Conservation (phyloP, 495 filamentous ascomycete genomes). For the Talaromyces liani region DNA sequence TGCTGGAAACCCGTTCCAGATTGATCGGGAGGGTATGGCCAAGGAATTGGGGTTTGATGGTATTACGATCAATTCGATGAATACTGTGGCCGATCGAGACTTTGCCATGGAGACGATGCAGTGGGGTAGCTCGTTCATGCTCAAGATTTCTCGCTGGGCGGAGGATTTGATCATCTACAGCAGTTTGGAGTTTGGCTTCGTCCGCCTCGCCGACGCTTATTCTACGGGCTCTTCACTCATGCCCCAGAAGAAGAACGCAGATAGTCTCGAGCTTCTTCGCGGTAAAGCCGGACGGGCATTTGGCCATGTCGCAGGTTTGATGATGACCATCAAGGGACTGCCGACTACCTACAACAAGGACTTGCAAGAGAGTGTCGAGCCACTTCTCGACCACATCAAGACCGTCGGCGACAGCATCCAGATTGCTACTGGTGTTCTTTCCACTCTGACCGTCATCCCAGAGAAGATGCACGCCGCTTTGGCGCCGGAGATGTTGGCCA, state of each 20-base stretch:
- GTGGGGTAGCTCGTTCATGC: conserved; percentile 80
- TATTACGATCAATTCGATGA: conserved; percentile 77
- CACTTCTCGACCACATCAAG: conserved; percentile 80
- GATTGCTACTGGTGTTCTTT: conserved; percentile 74
- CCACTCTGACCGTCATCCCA: conserved; percentile 57
- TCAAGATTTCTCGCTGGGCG: conserved; percentile 77
- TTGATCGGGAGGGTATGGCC: conserved; percentile 84
- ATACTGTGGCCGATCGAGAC: conserved; percentile 76
- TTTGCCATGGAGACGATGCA: conserved; percentile 88
- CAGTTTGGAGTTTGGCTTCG: conserved; percentile 73
- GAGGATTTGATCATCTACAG: conserved; percentile 91
- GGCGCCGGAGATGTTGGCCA: conserved; percentile 67
- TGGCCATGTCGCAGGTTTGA: conserved; percentile 83
- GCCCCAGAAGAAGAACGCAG: conserved; percentile 76
- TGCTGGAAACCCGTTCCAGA: conserved; percentile 85
- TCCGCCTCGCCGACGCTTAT: conserved; percentile 78
- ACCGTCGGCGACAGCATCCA: conserved; percentile 78
- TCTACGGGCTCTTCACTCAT: conserved; percentile 78
- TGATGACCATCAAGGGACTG: conserved; percentile 80
- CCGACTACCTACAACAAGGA: conserved; percentile 95
- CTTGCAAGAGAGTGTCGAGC: conserved; percentile 83
- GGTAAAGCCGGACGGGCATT: conserved; percentile 83
- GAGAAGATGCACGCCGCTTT: conserved; percentile 75
- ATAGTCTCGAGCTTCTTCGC: conserved; percentile 79
- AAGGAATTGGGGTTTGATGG: conserved; percentile 83